A percentile compares a stretch with the other conserved stretches of the same genome.
phyloP scores from a whole-genome alignment of 2,329 filamentous ascomycete species.

The Colletotrichum siamense region DNA sequence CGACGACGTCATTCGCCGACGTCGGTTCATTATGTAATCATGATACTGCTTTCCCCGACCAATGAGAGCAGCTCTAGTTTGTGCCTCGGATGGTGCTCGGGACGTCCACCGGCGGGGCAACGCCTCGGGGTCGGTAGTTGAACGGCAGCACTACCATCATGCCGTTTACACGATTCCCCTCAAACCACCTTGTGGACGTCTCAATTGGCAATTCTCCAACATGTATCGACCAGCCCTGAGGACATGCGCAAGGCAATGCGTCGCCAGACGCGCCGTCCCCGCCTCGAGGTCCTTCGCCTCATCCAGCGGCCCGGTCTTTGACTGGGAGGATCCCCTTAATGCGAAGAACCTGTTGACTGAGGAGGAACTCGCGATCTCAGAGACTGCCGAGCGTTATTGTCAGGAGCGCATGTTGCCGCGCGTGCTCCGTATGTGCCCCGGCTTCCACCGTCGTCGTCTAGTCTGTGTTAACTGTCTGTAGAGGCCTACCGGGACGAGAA shows the following conservation, averaged over 20 bases:
- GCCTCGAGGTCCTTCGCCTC: constrained; percentile 40
- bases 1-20: constrained; percentile 20
- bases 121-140: neutral
- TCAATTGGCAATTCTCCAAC: neutral
- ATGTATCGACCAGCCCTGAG: constrained; percentile 15
- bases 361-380: constrained; percentile 87
- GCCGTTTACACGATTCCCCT: neutral
- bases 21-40: constrained; percentile 12
- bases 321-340: constrained; percentile 90
- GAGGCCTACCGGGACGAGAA: constrained; percentile 86
- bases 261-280: constrained; percentile 18
- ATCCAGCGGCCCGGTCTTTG: constrained; percentile 57
- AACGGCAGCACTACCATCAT: neutral
- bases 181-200: neutral
- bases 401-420: constrained; percentile 87
- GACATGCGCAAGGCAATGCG: constrained; percentile 11
- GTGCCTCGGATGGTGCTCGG: constrained; percentile 20
- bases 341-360: constrained; percentile 81
- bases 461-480: constrained; percentile 59
- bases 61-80: neutral
- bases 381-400: constrained; percentile 92
- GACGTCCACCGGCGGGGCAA: constrained; percentile 16
- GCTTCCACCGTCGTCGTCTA: too few species aligned
- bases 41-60: neutral
- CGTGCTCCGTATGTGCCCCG: constrained; percentile 72